Conservation (phyloP, 2,329 filamentous ascomycete species). For the Gremmenia infestans region DNA sequence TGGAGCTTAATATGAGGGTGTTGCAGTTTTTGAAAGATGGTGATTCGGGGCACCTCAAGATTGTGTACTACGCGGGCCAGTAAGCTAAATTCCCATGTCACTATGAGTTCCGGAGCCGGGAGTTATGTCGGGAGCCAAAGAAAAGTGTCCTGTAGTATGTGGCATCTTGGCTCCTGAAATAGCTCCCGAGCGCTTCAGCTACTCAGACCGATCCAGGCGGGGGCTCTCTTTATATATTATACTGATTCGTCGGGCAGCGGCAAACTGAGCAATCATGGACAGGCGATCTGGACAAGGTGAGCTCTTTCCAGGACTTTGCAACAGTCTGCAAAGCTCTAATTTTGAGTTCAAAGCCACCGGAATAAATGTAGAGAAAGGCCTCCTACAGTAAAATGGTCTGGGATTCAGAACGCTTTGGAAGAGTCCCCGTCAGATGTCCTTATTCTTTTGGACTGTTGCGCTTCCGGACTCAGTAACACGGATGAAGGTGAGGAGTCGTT, state of each 20-base stretch:
- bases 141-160: too few species aligned
- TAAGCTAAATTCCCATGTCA: too few species aligned
- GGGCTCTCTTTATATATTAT: too few species aligned
- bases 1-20: slow-evolving; percentile 53
- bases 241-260: slow-evolving; percentile 27
- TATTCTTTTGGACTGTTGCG: slow-evolving; percentile 55
- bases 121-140: too few species aligned
- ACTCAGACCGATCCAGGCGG: too few species aligned
- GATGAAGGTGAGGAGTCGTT: slow-evolving; percentile 2
- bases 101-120: too few species aligned
- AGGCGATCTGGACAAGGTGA: slow-evolving; percentile 60
- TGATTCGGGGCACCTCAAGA: slow-evolving; percentile 50
- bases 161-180: too few species aligned
- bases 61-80: slow-evolving; percentile 57
- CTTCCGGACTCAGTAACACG: slow-evolving; percentile 25
- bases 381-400: slow-evolving; percentile 15
- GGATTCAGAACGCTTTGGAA: slow-evolving; percentile 44
- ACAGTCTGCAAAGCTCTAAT: background rate
- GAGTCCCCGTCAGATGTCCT: slow-evolving; percentile 52
- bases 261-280: slow-evolving; percentile 47
- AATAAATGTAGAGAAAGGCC: slow-evolving; percentile 6
- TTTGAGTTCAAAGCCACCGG: slow-evolving; percentile 1
- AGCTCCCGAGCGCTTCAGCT: too few species aligned
- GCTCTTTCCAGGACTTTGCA: slow-evolving; percentile 26
- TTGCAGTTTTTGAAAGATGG: slow-evolving; percentile 51